Evolutionary conservation across 352 stramenopile genomes (phyloP), one percentile per base, ranked within the genome.

Genomic region (Phytophthora chlamydospora): DNA sequence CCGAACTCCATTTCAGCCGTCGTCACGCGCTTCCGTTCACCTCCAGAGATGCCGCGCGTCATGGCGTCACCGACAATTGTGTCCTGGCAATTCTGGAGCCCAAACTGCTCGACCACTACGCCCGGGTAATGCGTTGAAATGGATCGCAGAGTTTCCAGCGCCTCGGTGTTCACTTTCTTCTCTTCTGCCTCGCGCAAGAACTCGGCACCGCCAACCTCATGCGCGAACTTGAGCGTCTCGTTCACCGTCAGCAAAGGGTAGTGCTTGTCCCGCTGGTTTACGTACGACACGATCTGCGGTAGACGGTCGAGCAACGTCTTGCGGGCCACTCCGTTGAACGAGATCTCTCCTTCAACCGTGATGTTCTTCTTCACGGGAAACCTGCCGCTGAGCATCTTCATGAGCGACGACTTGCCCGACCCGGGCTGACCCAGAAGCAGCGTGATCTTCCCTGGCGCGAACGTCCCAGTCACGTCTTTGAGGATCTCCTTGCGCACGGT

Each of bases 1-100:
- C 24, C 2, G 24, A 27, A 27, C 3, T 27, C 4, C 24, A 27
- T 27, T 6, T 27, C 24, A 6, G 2, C 61, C 55, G 93, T 88
- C 32, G 83, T 55, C 1, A 55, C 47, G n/a, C 47, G 47, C 87
- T 29, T 75, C 80, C 50, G 89, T 80, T 56, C 89, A 92, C 89
- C 89, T 42, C 89, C 89, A 9, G 68, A 87, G 16, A 95, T 62
- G 8, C 73, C 74, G 14, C 74, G 68, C 9, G 81, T 13, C 57
- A 82, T 79, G 54, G 36, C 55, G 46, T 75, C 73, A 14, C 75
- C 75, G 3, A 84, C 62, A 27, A 84, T 48, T 11, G 41, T 48
- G 24, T 27, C 24, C 24, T 27, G 24, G 24, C 24, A 27, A 27
- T 27, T 27, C 24, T 4, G 2, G 0, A 48, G 21, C 8, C 41